Base-by-base conservation (phyloP, 2,329 filamentous ascomycete species). In the Phialophora macrospora region DNA sequence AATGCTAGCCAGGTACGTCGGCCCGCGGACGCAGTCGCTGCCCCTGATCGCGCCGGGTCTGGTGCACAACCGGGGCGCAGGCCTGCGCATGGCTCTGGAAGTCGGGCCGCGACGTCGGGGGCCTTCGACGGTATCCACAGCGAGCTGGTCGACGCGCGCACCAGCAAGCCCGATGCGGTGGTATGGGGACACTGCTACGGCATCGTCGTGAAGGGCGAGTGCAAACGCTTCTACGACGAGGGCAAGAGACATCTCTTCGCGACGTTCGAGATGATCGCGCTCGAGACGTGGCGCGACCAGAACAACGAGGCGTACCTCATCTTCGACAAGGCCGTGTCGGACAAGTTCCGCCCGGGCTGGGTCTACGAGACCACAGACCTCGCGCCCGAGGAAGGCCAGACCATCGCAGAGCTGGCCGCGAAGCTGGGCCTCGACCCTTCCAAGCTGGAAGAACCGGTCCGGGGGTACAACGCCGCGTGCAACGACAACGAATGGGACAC, bases 151-250 rank as follows among this genome's bases (percentile, higher is more conserved):
- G 79, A 80, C 59, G 78, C 74, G 0, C 71, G 78, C 9, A 75
- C 78, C n/a, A 76, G 70, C 12, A 80, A 80, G 68, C 77, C 77
- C 0, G 77, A 79, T 62, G 77, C 77, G 1, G 76, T 77, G 3
- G 76, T 77, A 30, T 78, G 75, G 76, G 75, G 78, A 52, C 75
- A 79, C 72, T 78, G 78, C 69, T 80, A 80, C 65, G 78, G 77
- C 20, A 79, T 80, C 56, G 76, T 80, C 0, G 78, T 81, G 34
- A 79, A 80, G 68, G 69, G 75, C 24, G 68, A 78, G 6, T 78
- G 74, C 69, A 73, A 79, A 52, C 75, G 75, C 17, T 78, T 78
- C 70, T 77, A 76, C 62, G 74, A 77, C 51, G 76, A 77, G 70
- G 76, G 75, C 3, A 75, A 76, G 59, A 64, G 75, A 32, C 75